Percentiles rank a stretch among this genome's conserved stretches.
phyloP scores from a whole-genome alignment of 2,329 filamentous ascomycete genomes.

The Trichoderma sp. region DNA sequence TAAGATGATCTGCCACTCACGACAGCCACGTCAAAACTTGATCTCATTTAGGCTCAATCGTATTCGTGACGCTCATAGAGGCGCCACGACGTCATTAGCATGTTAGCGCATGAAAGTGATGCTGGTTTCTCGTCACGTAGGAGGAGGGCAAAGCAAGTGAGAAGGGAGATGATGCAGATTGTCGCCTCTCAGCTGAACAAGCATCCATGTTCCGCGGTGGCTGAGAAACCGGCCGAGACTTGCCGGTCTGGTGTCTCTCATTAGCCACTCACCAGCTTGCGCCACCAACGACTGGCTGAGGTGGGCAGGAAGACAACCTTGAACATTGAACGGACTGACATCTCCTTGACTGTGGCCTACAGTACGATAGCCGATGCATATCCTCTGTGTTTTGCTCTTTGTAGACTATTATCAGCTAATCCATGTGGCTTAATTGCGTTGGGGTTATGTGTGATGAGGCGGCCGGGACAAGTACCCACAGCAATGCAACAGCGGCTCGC shows the following conservation, averaged over 20 bases:
- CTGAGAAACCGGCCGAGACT: not conserved
- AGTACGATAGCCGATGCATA: not conserved
- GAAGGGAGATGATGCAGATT: not conserved
- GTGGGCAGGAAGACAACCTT: not conserved
- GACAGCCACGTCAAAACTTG: not conserved
- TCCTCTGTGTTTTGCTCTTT: not conserved
- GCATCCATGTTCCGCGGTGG: constrained; percentile 4
- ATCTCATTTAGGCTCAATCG: not conserved
- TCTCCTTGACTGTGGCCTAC: not conserved
- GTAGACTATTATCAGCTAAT: not conserved
- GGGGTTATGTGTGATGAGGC: not conserved
- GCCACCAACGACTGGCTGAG: not conserved
- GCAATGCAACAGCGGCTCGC: not conserved
- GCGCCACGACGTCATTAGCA: not conserved
- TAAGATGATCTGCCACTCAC: not conserved
- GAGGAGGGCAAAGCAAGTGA: not conserved
- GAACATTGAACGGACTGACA: not conserved
- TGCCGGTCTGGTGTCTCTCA: not conserved
- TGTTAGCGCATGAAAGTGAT: not conserved
- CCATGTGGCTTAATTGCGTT: not conserved
- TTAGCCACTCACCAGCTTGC: not conserved
- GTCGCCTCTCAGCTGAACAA: not conserved
- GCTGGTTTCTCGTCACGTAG: not conserved
- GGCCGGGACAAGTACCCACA: not conserved
- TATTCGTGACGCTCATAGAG: not conserved